Evolutionary conservation across 805 yeast genomes (phyloP), one percentile per base, ranked within the genome.

Genomic region (Saccharomyces paradoxus): DNA sequence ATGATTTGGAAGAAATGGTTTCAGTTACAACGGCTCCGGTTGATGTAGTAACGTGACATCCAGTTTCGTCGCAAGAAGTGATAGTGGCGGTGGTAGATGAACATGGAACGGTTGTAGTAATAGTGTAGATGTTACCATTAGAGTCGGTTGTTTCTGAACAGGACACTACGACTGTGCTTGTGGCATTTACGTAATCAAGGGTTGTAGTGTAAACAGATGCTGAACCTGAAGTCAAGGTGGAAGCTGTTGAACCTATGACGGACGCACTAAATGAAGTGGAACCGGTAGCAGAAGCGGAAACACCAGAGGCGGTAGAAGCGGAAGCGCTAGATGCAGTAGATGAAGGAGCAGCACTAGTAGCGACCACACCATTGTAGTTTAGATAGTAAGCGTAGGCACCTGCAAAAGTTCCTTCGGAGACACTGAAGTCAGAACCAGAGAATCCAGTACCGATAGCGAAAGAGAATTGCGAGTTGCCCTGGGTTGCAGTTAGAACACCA

Each of bases 191-290:
- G 22, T 49, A 52, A 10, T 26, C 31, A 13, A 52, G 7, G 21
- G 54, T 52, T 10, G 54, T 52, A 14, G 54, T 52, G 41, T 52
- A 52, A 14, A 52, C 50, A 28, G 50, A 26, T 9, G 50, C 12
- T 3, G 55, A 48, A 3, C 50, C 48, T 4, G 59, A 46, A 4
- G 59, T n/a, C n/a, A n/a, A n/a, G n/a, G n/a, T 51, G 9, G 58
- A 46, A 6, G 53, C 26, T n/a, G 54, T 7, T 22, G 56, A 26
- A 26, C 27, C 27, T 3, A 5, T 26, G 5, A 26, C 26, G 29
- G 55, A 22, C 26, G 54, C 17, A 26, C 57, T 44, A 29, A 10
- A 29, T 29, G 37, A 31, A 4, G 37, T 13, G 37, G 37, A 31
- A 13, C 2, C 17, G 4, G n/a, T 30, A 26, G 49, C 41, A 3